Conservation (phyloP, 1,284 basidiomycete genomes). For the Polyporus tsugae region DNA sequence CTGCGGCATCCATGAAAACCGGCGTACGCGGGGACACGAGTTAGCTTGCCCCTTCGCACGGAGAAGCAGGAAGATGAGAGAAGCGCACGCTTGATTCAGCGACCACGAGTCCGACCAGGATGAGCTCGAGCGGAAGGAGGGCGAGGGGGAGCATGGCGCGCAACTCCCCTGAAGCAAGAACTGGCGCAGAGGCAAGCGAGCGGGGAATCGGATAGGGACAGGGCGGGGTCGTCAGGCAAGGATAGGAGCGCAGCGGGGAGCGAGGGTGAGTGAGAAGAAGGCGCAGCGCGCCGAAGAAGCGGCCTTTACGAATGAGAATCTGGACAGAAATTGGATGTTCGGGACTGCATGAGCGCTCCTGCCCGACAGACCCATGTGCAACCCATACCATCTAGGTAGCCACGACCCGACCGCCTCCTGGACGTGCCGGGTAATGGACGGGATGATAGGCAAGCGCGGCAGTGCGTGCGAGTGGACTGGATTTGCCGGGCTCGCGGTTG, state of each 20-base stretch:
- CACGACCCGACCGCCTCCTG: neutral
- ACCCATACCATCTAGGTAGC: neutral
- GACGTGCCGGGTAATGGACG: neutral
- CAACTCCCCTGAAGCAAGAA: slow-evolving; percentile 8
- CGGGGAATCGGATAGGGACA: neutral
- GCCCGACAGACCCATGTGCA: neutral
- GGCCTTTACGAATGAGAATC: slow-evolving; percentile 1
- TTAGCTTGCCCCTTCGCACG: slow-evolving; percentile 1
- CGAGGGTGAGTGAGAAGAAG: neutral
- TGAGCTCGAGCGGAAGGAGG: slow-evolving; percentile 22
- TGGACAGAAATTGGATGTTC: neutral
- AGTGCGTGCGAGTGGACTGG: neutral
- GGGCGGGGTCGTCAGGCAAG: neutral
- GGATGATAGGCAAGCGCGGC: neutral
- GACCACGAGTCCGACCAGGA: slow-evolving; percentile 17
- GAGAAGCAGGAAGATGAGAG: slow-evolving; percentile 7
- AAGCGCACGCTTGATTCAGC: slow-evolving; percentile 27
- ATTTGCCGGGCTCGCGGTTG: neutral
- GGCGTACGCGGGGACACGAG: slow-evolving; percentile 1
- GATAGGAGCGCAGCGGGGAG: slow-evolving; percentile 3
- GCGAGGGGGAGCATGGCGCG: slow-evolving; percentile 21
- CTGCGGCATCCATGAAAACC: slow-evolving; percentile 2
- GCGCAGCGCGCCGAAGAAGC: neutral
- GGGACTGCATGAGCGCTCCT: neutral
- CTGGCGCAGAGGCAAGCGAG: neutral